These are phyloP conservation scores for Dendryphion nanum DNA, from an alignment of 2,329 filamentous ascomycete genomes.

Conservation along the genomic window DNA sequence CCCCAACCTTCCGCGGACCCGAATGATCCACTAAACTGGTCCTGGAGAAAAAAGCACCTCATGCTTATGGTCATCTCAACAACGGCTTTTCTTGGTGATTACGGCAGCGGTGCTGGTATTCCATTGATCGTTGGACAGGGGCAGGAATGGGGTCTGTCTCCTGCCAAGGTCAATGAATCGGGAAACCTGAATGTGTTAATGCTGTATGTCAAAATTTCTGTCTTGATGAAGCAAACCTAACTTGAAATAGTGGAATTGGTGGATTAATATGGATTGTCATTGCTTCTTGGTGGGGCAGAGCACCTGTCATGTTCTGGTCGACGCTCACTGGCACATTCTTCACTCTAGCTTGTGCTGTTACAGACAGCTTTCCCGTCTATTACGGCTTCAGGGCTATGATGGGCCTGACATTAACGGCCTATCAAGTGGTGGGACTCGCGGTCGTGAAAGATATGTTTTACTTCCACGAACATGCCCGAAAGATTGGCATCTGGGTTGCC, in stretches of 20 bases:
- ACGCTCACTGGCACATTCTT: slow-evolving; percentile 42
- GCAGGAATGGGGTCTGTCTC: slow-evolving; percentile 50
- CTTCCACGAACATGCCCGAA: slow-evolving; percentile 38
- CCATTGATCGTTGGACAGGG: slow-evolving; percentile 28
- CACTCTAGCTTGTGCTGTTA: slow-evolving; percentile 36
- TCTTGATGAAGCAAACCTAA: no score
- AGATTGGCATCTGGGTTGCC: slow-evolving; percentile 33
- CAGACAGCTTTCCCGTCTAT: slow-evolving; percentile 38
- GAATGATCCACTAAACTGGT: slow-evolving; percentile 55
- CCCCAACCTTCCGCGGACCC: slow-evolving; percentile 51
- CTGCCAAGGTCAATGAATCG: slow-evolving; percentile 52
- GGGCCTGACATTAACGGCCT: slow-evolving; percentile 21
- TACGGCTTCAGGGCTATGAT: slow-evolving; percentile 33
- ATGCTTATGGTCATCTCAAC: slow-evolving; percentile 51
- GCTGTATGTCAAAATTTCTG: slow-evolving; percentile 33
- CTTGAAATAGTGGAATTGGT: slow-evolving; percentile 27
- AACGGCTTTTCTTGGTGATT: slow-evolving; percentile 51
- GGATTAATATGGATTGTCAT: slow-evolving; percentile 30
- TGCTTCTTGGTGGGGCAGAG: slow-evolving; percentile 23
- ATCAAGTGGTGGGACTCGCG: slow-evolving; percentile 22
- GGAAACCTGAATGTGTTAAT: slow-evolving; percentile 55
- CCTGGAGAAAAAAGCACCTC: slow-evolving; percentile 46
- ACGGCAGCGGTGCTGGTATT: slow-evolving; percentile 42
- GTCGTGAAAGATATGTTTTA: slow-evolving; percentile 39
- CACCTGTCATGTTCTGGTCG: slow-evolving; percentile 45